Percentiles rank a stretch among this genome's conserved stretches.
Evolutionary conservation across 805 yeast genomes (phyloP).

Genomic region (Lachancea fermentati): DNA sequence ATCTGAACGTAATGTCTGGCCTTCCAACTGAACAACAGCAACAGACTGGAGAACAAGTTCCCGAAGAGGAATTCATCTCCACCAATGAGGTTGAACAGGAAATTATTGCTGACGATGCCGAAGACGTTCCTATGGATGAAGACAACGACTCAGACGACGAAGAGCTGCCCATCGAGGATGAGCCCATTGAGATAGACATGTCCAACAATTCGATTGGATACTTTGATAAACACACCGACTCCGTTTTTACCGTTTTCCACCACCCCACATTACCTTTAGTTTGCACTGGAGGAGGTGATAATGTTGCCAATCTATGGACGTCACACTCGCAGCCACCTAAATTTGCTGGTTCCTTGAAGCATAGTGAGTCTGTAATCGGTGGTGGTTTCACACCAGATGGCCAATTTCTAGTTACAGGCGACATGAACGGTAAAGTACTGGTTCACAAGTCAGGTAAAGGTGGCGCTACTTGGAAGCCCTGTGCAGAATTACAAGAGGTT

Average conservation of each 20-base stretch:
- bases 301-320: conserved; percentile 86
- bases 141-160: conserved; percentile 37
- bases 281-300: conserved; percentile 94
- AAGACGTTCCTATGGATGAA: conserved; percentile 27
- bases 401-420: conserved; percentile 75
- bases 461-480: conserved; percentile 76
- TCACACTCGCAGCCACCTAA: conserved; percentile 82
- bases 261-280: conserved; percentile 85
- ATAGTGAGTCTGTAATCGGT: conserved; percentile 80
- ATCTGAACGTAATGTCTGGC: conserved; percentile 11
- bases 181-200: conserved; percentile 69
- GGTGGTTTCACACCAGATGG: conserved; percentile 86
- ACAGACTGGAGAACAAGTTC: conserved; percentile 12
- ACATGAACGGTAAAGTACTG: conserved; percentile 85
- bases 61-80: conserved; percentile 36
- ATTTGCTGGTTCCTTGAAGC: conserved; percentile 66
- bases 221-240: conserved; percentile 86
- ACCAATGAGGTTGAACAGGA: conserved; percentile 42
- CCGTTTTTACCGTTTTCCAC: conserved; percentile 71
- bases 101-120: conserved; percentile 31
- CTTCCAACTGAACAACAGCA: conserved; percentile 8
- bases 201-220: conserved; percentile 84
- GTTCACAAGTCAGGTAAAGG: conserved; percentile 66
- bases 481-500: conserved; percentile 72
- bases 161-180: conserved; percentile 33